Evolutionary conservation across 768 basidiomycete genomes (phyloP).

Genomic region (Agaricus subrufescens): DNA sequence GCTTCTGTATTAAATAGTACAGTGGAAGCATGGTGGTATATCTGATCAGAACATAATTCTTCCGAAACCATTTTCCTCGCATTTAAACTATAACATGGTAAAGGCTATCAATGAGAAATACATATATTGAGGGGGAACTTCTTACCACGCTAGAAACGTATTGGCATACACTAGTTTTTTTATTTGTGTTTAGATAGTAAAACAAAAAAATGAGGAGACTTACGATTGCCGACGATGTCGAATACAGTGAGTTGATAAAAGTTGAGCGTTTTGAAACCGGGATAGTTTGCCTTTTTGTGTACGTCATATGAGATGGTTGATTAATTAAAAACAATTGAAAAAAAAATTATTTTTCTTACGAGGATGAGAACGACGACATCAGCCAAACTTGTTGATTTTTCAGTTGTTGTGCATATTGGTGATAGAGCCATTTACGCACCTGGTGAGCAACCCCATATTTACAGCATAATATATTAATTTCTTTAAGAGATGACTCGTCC

Average conservation of each 20-base stretch:
- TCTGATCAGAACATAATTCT: not conserved
- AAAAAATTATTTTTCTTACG: not conserved
- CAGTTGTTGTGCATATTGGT: not conserved
- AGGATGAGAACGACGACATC: slow-evolving; percentile 5
- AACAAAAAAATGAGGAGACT: not conserved
- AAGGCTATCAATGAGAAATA: not conserved
- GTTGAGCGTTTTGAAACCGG: not conserved
- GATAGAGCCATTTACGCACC: not conserved
- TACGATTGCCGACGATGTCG: slow-evolving; percentile 8
- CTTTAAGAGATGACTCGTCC: slow-evolving; percentile 1
- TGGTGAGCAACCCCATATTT: slow-evolving; percentile 4
- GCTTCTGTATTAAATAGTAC: not conserved
- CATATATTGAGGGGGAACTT: no score
- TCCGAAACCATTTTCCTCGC: slow-evolving; percentile 9
- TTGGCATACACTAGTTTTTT: slow-evolving; percentile 2
- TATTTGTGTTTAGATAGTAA: no score
- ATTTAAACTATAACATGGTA: not conserved
- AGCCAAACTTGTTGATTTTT: not conserved
- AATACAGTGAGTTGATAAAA: slow-evolving; percentile 9
- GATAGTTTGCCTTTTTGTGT: not conserved
- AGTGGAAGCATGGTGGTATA: not conserved
- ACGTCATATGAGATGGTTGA: not conserved
- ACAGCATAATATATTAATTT: slow-evolving; percentile 8
- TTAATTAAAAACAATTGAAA: no score
- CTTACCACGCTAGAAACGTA: slow-evolving; percentile 6